Evolutionary conservation across 768 basidiomycete species (phyloP).

Genomic region (Udeniomyces megalosporus): DNA sequence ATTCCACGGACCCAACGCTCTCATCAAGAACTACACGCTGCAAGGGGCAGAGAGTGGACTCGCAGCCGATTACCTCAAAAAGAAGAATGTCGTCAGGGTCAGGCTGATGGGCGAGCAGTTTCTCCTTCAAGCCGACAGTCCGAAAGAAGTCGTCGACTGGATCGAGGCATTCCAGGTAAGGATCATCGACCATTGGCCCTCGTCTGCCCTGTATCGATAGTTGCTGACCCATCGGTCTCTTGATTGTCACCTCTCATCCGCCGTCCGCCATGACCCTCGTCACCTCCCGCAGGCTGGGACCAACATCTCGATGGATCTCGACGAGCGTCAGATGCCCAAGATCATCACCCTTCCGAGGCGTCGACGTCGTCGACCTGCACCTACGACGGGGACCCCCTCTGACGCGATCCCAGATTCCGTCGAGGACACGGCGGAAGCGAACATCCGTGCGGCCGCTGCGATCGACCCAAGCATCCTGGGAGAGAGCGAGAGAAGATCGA

Average conservation of each 20-base stretch:
- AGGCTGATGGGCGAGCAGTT: slow-evolving; percentile 93
- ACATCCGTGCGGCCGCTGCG: slow-evolving; percentile 10
- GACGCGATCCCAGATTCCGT: neutral
- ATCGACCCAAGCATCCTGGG: neutral
- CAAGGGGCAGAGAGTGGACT: slow-evolving; percentile 86
- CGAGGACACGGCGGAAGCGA: slow-evolving; percentile 12
- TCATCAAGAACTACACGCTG: slow-evolving; percentile 60
- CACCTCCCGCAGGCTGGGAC: slow-evolving; percentile 62
- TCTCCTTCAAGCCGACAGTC: slow-evolving; percentile 69
- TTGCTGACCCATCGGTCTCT: neutral
- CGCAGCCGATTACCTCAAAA: slow-evolving; percentile 85
- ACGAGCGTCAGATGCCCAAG: slow-evolving; percentile 79
- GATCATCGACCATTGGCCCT: neutral
- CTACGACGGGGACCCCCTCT: neutral
- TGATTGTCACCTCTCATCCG: too few species aligned
- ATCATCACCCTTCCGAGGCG: slow-evolving; percentile 33
- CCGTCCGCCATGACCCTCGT: too few species aligned
- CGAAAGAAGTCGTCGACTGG: slow-evolving; percentile 77
- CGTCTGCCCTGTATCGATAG: neutral
- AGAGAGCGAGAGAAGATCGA: neutral
- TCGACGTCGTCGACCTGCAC: neutral
- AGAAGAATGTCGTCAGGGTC: slow-evolving; percentile 83
- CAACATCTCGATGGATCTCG: slow-evolving; percentile 81
- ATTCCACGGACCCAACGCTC: slow-evolving; percentile 14
- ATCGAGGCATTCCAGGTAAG: slow-evolving; percentile 60